Conservation (phyloP, 73 alveolate species). For the Tetrahymena malaccensis region DNA sequence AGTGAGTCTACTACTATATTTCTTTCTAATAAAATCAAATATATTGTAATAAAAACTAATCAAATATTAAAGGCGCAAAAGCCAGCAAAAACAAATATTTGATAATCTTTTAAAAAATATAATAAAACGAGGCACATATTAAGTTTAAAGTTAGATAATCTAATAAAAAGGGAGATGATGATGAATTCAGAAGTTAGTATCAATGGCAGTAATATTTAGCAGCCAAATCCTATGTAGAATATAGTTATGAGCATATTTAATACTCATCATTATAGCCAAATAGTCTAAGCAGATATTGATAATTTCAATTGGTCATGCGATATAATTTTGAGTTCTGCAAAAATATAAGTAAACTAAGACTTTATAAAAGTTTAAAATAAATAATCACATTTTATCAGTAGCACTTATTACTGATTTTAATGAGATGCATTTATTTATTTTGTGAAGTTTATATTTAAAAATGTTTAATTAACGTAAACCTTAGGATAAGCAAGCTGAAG, state of each 20-base stretch:
- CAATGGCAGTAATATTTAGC: not conserved
- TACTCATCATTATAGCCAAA: not conserved
- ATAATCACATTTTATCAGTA: not conserved
- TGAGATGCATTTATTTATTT: too few species aligned
- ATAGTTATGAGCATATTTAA: not conserved
- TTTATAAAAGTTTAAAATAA: not conserved
- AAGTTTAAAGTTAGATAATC: not conserved
- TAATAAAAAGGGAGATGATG: not conserved
- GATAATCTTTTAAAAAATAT: not conserved
- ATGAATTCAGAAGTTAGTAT: not conserved
- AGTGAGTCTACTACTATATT: not conserved
- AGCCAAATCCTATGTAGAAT: not conserved
- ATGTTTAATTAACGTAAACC: not conserved
- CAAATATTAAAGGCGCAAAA: not conserved
- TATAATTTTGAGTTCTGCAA: not conserved
- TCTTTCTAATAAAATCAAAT: not conserved
- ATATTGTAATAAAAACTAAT: not conserved
- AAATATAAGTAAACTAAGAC: not conserved
- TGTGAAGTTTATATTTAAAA: not conserved
- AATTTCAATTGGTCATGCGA: not conserved
- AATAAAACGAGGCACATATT: not conserved
- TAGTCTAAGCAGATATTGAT: not conserved
- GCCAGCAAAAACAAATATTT: not conserved
- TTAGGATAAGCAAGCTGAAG: not conserved
- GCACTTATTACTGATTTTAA: too few species aligned